Evolutionary conservation across 2,329 filamentous ascomycete genomes (phyloP).

Genomic region (Xylariaceae sp.): DNA sequence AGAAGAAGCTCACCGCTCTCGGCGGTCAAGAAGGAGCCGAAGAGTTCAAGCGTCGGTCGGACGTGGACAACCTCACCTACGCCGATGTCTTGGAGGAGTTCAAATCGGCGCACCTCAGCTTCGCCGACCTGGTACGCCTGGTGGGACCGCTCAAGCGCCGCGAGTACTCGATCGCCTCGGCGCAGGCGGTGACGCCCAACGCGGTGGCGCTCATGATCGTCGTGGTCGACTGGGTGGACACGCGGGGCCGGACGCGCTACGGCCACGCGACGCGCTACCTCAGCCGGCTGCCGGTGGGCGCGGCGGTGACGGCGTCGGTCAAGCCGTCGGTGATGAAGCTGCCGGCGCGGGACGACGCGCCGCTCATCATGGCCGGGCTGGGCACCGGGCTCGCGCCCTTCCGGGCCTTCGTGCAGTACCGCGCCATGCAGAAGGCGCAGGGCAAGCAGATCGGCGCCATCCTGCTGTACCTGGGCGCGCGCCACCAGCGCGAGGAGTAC

Average conservation of each 20-base stretch:
- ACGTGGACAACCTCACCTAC: conserved; percentile 86
- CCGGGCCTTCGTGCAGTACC: conserved; percentile 97
- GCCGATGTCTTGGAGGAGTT: conserved; percentile 88
- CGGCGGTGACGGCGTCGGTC: conserved; percentile 81
- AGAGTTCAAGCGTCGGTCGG: conserved; percentile 86
- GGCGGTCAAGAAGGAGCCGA: conserved; percentile 71
- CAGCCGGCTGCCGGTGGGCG: conserved; percentile 64
- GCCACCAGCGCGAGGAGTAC: conserved; percentile 97
- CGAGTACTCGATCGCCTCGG: conserved; percentile 98
- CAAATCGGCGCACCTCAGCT: conserved; percentile 75
- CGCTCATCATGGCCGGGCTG: conserved; percentile 98
- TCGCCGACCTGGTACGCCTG: conserved; percentile 83
- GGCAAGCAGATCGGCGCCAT: conserved; percentile 92
- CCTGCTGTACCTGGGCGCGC: conserved; percentile 91
- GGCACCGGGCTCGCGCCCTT: conserved; percentile 97
- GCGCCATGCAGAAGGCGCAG: conserved; percentile 94
- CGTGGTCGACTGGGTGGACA: conserved; percentile 91
- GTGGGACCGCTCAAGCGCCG: conserved; percentile 89
- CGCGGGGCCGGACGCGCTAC: conserved; percentile 77
- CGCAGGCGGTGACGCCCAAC: conserved; percentile 85
- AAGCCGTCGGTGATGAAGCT: conserved; percentile 99
- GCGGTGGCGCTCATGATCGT: conserved; percentile 95
- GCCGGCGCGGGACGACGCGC: conserved; percentile 77
- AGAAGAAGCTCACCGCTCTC: conserved; percentile 68
- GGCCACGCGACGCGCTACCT: conserved; percentile 93